Percentiles rank a stretch among this genome's conserved stretches.
These are phyloP conservation scores for Populus trichocarpa DNA, from an alignment of 441 rosid species.

Conservation along the genomic window DNA sequence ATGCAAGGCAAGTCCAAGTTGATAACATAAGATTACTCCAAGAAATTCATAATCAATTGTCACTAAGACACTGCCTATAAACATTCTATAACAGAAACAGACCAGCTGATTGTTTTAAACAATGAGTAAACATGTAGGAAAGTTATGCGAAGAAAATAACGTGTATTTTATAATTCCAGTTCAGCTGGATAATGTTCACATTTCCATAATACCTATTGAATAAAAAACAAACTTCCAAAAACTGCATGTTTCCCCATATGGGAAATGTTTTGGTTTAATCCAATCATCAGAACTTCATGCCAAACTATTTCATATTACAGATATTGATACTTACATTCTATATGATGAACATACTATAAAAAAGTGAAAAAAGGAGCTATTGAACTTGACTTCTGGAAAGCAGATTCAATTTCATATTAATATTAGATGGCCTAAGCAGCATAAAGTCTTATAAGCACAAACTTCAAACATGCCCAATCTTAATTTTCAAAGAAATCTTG, in stretches of 20 bases:
- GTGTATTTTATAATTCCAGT: neutral
- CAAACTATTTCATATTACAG: neutral
- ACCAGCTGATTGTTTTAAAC: neutral
- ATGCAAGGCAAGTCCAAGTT: neutral
- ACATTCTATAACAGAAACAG: neutral
- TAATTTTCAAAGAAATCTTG: neutral
- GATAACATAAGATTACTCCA: neutral
- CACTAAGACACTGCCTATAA: neutral
- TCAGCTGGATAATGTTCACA: neutral
- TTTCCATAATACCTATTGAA: neutral
- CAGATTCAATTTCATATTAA: neutral
- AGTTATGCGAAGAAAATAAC: neutral
- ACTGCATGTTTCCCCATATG: neutral
- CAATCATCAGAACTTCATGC: neutral
- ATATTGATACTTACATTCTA: neutral
- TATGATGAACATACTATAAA: neutral
- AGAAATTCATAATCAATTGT: neutral
- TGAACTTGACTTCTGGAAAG: neutral
- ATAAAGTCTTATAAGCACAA: neutral
- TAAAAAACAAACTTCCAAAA: neutral
- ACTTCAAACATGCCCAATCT: neutral
- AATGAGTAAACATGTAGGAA: neutral
- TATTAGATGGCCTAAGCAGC: neutral
- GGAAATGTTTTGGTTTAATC: neutral
- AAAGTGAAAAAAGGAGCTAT: neutral